Conservation (phyloP, 2,329 filamentous ascomycete species). For the Colletotrichum musicola region DNA sequence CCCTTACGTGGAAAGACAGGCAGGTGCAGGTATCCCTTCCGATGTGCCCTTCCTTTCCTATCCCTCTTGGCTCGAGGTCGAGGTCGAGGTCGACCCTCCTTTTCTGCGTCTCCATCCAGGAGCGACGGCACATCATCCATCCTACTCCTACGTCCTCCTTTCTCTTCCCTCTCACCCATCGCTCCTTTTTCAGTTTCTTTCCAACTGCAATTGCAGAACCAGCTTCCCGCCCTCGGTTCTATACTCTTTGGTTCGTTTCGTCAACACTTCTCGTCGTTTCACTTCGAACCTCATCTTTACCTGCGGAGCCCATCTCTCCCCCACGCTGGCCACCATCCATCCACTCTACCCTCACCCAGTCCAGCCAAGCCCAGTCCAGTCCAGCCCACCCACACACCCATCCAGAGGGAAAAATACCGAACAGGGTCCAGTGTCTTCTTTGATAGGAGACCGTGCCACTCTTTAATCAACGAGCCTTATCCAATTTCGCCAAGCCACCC, state of each 20-base stretch:
- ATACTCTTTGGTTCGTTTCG: conserved; percentile 1
- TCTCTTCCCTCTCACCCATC: background rate
- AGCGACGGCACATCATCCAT: background rate
- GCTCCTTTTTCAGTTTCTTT: background rate
- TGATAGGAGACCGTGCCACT: conserved; percentile 52
- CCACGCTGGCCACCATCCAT: background rate
- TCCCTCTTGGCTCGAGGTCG: conserved; percentile 6
- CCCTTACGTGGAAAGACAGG: no score
- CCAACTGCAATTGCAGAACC: background rate
- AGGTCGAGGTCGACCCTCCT: conserved; percentile 13
- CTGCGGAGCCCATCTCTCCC: conserved; percentile 1
- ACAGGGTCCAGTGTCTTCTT: conserved; percentile 46
- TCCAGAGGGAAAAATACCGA: conserved; percentile 27
- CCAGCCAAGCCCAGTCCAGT: background rate
- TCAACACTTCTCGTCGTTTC: conserved; percentile 25
- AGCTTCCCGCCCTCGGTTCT: background rate
- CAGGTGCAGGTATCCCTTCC: no score
- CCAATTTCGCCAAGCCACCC: conserved; percentile 34
- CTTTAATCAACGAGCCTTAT: conserved; percentile 41
- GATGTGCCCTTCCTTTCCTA: conserved; percentile 8
- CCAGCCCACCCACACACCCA: conserved; percentile 1
- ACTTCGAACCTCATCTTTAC: conserved; percentile 11
- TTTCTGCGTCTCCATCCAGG: conserved; percentile 19
- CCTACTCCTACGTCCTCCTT: conserved; percentile 4
- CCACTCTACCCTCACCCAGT: background rate